Conservation (phyloP, 352 stramenopile species). For the Halophytophthora batemanensis region DNA sequence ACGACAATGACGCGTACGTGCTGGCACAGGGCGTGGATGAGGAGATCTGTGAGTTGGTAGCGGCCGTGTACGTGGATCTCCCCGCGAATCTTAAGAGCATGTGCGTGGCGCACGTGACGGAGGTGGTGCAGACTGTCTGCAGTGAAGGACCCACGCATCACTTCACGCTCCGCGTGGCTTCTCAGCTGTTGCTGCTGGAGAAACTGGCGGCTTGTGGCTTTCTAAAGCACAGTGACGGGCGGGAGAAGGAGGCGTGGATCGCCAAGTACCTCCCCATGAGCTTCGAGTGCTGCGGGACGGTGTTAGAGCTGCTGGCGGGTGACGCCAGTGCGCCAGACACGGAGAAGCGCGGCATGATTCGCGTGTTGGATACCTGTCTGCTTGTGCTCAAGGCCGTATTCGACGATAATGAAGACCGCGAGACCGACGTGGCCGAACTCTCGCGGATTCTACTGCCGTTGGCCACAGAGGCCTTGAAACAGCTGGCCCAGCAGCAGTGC, state of each 20-base stretch:
- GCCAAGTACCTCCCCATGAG: conserved; percentile 57
- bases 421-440: conserved; percentile 31
- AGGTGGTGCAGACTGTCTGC: conserved; percentile 46
- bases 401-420: conserved; percentile 40
- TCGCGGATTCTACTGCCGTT: conserved; percentile 52
- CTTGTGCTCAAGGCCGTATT: conserved; percentile 53
- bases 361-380: conserved; percentile 58
- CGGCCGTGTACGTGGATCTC: conserved; percentile 43
- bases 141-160: conserved; percentile 50
- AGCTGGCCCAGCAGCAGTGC: conserved; percentile 27
- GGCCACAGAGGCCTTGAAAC: conserved; percentile 47
- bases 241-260: conserved; percentile 55
- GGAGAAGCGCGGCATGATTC: conserved; percentile 35
- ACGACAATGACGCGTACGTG: conserved; percentile 5
- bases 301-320: conserved; percentile 45
- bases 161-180: conserved; percentile 32
- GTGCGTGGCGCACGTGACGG: conserved; percentile 42
- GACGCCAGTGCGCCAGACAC: conserved; percentile 10
- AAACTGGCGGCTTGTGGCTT: conserved; percentile 36
- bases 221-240: conserved; percentile 39
- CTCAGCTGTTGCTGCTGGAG: conserved; percentile 47
- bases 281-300: conserved; percentile 64
- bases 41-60: conserved; percentile 42
- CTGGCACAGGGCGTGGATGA: conserved; percentile 29
- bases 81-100: conserved; percentile 32